Evolutionary conservation across 192 early-diverging fungal genomes (phyloP).

Genomic region (Gaertneriomyces semiglobifer): DNA sequence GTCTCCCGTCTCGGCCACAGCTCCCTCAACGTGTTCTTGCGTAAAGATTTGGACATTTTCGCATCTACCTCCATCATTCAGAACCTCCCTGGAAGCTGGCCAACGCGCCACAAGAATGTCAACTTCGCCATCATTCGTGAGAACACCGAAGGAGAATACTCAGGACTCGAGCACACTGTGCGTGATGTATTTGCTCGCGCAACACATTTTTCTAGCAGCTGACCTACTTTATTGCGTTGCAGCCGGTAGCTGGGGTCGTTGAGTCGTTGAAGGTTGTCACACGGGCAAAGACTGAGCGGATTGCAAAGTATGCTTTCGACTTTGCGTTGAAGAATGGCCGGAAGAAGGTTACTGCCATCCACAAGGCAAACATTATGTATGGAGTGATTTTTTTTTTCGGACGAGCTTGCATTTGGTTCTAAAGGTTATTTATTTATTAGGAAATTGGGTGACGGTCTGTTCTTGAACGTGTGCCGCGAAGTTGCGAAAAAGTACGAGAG

Average conservation of each 20-base stretch:
- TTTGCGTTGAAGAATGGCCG: constrained; percentile 95
- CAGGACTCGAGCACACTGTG: constrained; percentile 93
- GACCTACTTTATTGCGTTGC: neutral
- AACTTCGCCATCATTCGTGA: constrained; percentile 99
- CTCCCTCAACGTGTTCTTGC: constrained; percentile 94
- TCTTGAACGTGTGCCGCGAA: constrained; percentile 95
- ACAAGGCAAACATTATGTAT: constrained; percentile 99
- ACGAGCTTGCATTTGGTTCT: neutral
- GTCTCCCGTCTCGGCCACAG: constrained; percentile 80
- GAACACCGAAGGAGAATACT: constrained; percentile 99
- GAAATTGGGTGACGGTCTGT: constrained; percentile 97
- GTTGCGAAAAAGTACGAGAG: constrained; percentile 89
- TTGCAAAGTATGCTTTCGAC: constrained; percentile 98
- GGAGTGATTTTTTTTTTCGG: constrained; percentile 10
- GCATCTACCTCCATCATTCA: constrained; percentile 89
- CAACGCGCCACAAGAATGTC: constrained; percentile 87
- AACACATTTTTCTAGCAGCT: constrained; percentile 12
- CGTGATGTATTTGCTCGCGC: constrained; percentile 11
- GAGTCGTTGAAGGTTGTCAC: constrained; percentile 99
- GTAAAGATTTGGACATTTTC: constrained; percentile 98
- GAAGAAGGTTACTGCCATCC: constrained; percentile 97
- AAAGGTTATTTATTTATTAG: constrained; percentile 32
- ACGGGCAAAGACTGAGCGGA: constrained; percentile 95
- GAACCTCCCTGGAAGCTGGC: constrained; percentile 76
- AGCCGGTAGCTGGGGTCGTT: constrained; percentile 96